These are phyloP conservation scores for Taphrina wiesneri DNA, from an alignment of 1,139 yeast species.

Conservation along the genomic window DNA sequence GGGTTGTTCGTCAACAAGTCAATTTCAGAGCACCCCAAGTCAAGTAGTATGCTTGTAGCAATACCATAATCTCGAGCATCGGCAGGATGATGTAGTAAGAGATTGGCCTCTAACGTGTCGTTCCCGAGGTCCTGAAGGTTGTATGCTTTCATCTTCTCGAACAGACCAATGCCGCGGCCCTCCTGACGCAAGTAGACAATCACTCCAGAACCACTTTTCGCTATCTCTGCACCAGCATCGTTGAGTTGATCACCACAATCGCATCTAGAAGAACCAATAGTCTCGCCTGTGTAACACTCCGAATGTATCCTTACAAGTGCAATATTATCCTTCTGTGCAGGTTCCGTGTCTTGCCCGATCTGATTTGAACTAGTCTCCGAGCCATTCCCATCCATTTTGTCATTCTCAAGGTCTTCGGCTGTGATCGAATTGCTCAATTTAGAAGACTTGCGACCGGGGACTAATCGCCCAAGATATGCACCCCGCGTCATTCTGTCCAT, in stretches of 20 bases:
- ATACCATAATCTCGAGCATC: conserved; percentile 90
- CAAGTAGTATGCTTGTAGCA: conserved; percentile 88
- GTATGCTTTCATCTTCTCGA: conserved; percentile 95
- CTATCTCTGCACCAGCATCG: conserved; percentile 94
- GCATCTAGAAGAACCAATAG: conserved; percentile 98
- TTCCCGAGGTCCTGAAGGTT: conserved; percentile 97
- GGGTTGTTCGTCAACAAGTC: conserved; percentile 91
- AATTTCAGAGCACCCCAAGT: conserved; percentile 72
- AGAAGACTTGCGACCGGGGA: conserved; percentile 77
- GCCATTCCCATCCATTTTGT: not conserved
- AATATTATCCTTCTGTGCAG: not conserved
- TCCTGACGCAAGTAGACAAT: conserved; percentile 95
- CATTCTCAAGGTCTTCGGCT: conserved; percentile 53
- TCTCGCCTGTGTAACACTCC: conserved; percentile 98
- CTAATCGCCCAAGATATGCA: conserved; percentile 84
- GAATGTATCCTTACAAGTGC: conserved; percentile 84
- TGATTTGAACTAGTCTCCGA: not conserved
- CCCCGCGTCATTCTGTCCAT: conserved; percentile 96
- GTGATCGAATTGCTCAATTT: conserved; percentile 42
- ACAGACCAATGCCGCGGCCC: conserved; percentile 96
- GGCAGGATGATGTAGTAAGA: conserved; percentile 91
- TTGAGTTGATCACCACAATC: conserved; percentile 99
- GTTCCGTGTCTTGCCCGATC: not conserved
- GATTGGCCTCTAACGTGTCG: conserved; percentile 95
- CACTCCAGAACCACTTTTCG: conserved; percentile 82